phyloP scores from a whole-genome alignment of 192 early-diverging fungal species.

The Phlyctochytrium planicorne region DNA sequence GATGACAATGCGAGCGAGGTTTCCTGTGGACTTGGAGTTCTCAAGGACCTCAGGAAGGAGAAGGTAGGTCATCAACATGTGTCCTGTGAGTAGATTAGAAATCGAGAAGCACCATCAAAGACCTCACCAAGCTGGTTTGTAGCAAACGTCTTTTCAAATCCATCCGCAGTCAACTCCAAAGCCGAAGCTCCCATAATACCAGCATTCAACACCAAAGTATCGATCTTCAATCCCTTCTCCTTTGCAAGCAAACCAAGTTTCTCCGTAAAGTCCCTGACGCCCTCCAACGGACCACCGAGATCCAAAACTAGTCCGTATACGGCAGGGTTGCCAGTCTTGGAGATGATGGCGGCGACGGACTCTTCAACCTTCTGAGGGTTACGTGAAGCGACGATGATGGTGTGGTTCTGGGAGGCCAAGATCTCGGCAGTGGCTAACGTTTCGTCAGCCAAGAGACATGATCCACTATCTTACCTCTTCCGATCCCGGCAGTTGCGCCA shows the following conservation, averaged over 20 bases:
- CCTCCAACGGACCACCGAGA: not conserved
- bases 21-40: not conserved
- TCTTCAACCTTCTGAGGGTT: constrained; percentile 5
- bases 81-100: not conserved
- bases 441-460: too few relatives aligned
- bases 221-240: not conserved
- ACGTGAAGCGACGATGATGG: constrained; percentile 14
- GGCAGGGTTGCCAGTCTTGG: not conserved
- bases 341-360: constrained; percentile 2
- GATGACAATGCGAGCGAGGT: not conserved
- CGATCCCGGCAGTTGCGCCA: too few relatives aligned
- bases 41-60: not conserved
- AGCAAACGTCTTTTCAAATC: constrained; percentile 16
- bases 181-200: not conserved
- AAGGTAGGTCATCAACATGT: not conserved
- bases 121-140: constrained; percentile 21
- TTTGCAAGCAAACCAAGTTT: not conserved
- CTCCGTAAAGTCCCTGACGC: not conserved
- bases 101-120: not conserved
- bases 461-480: too few relatives aligned
- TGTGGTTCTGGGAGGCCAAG: constrained; percentile 7
- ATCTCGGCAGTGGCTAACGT: not conserved
- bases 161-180: not conserved
- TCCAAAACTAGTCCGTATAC: not conserved
- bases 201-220: constrained; percentile 20